Base-by-base conservation (phyloP, 208 protist genomes). In the Herpetomonas tarakana region DNA sequence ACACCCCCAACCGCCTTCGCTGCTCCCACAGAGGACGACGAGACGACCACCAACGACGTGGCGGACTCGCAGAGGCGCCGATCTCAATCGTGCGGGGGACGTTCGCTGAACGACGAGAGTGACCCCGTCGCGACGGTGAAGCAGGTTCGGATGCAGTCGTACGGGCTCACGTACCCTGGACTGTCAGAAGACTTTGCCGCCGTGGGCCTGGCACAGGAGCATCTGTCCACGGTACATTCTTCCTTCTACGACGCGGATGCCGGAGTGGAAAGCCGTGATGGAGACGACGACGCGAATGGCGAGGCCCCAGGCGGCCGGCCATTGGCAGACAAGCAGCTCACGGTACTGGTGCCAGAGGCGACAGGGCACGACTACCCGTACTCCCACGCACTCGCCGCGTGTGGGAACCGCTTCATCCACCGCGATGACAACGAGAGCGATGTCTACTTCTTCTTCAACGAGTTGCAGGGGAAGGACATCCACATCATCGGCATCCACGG, bases 281-380 rank as follows among this genome's bases (percentile, higher is more conserved):
- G 16, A 27, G 21, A 44, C 2, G 19, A 52, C 1, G 21, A 11
- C 19, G 21, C n/a, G 35, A 41, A 41, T 41, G 35, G 35, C 35
- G 41, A 22, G 26, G 55, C 26, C 18, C 4, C 24, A 14, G n/a
- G n/a, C n/a, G n/a, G n/a, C n/a, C n/a, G n/a, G n/a, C n/a, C n/a
- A n/a, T n/a, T n/a, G n/a, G n/a, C n/a, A n/a, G n/a, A n/a, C n/a
- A n/a, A n/a, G n/a, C n/a, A n/a, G n/a, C n/a, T n/a, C n/a, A n/a
- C n/a, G n/a, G n/a, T n/a, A n/a, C n/a, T n/a, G n/a, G n/a, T n/a
- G n/a, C n/a, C n/a, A n/a, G 39, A 52, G 6, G 29, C 29, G 12
- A 62, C 58, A 3, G 58, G 68, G 0, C 76, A 77, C 24, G 86
- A 93, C 52, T 78, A 70, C 31, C 84, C 88, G 9, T 89, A 89